Base-by-base conservation (phyloP, 306 rosid genomes). In the Rubus parviflorus region DNA sequence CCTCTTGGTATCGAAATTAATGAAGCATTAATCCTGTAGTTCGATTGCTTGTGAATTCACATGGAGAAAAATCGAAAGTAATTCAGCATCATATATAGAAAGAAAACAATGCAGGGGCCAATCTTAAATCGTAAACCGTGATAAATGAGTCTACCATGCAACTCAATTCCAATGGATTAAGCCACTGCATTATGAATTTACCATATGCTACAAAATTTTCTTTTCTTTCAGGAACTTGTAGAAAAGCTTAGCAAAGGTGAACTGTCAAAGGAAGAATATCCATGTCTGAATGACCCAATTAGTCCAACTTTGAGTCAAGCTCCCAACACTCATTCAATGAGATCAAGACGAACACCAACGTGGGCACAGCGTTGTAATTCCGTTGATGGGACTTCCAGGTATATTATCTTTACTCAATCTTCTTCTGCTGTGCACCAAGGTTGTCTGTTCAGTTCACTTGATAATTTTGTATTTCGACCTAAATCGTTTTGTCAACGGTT, bases 361-460 rank as follows among this genome's bases (percentile, higher is more conserved):
- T 94, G 97, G 98, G 98, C 98, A 46, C 87, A 91, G 51, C 92
- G 93, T 1, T 91, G 92, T 47, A 82, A 81, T 78, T 94, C 98
- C 30, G 98, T 92, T 52, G 97, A 94, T 89, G 98, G 98, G 49
- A 87, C 90, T 77, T 89, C 97, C 66, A 94, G 98, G 98, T 94
- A 76, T 56, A 12, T 68, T 45, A 38, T 6, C 15, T 12, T 12
- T 23, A 5, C 57, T 52, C 20, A 1, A 52, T 52, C 20, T 52
- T 52, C 8, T 52, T 17, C 57, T 52, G n/a, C 57, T 51, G 57
- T 52, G 8, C 57, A 52, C 54, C 54, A 4, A 49, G n/a, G 56
- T 51, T 14, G 7, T 51, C 56, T 15, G 14, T 3, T 51, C 7
- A 15, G n/a, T 13, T 51, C 56, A 13, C n/a, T 14, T 15, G n/a